Base-by-base conservation (phyloP, 1,139 yeast genomes). In the Debaryomycetaceae sp. region DNA sequence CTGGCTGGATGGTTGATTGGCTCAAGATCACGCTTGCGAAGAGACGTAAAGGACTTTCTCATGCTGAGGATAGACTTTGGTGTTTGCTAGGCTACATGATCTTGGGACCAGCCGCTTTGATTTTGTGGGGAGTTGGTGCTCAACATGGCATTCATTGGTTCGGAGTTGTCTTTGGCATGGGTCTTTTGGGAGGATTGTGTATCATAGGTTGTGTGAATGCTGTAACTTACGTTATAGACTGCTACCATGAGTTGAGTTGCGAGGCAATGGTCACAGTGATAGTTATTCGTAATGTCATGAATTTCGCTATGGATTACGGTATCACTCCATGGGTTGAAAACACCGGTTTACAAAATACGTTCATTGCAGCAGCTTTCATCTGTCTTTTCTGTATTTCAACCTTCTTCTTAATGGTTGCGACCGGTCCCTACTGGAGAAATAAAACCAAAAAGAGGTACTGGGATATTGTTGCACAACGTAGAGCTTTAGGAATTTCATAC, bases 11-110 rank as follows among this genome's bases (percentile, higher is more conserved):
- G n/a, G 35, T 41, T 6, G 44, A 42, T 35, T 42, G 44, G 44
- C 45, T 42, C 24, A 42, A 42, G 34, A 50, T 60, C 35, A 48
- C 44, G 42, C 39, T 62, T 41, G 67, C 68, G 11, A 58, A 57
- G 43, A 53, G 49, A 37, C 60, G 63, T 36, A 55, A 57, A 24
- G 70, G 69, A 6, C 50, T 58, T 30, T 49, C 62, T 38, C 69
- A 65, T 38, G 66, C 69, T 0, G 70, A 65, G 44, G 60, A 58
- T 46, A 50, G 69, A 40, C 48, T 65, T 24, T 62, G 61, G 59
- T 56, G 63, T 22, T 60, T 63, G 57, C 42, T 57, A 4, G 45
- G 56, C 17, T 67, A 68, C 5, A 53, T 60, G 41, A 44, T 65
- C 2, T 36, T 53, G n/a, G 55, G 54, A 27, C 56, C 56, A 5